Percentiles rank a stretch among this genome's conserved stretches.
phyloP scores from a whole-genome alignment of 352 stramenopile genomes.

The Elongisporangium senticosum region DNA sequence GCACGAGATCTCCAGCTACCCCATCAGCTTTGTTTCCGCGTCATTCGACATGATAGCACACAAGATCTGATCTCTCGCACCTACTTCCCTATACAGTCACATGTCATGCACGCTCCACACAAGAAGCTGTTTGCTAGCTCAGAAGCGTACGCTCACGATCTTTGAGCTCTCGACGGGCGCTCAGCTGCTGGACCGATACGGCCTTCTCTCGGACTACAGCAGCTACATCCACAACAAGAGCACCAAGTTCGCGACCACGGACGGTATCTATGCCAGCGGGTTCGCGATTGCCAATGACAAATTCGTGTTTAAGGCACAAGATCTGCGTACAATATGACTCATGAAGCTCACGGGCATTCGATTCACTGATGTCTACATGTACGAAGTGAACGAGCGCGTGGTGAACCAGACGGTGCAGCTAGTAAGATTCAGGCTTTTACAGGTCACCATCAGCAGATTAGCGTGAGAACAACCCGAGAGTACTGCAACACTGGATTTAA shows the following conservation, averaged over 20 bases:
- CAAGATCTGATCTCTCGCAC: too few species aligned
- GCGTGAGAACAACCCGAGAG: too few species aligned
- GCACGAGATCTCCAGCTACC: background rate
- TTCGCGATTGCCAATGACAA: slow-evolving; percentile 14
- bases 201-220: slow-evolving; percentile 8
- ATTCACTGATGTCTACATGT: too few species aligned
- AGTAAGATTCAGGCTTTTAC: too few species aligned
- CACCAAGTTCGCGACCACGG: slow-evolving; percentile 15
- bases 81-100: too few species aligned
- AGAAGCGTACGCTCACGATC: background rate
- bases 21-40: background rate
- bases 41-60: background rate
- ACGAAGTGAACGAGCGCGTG: too few species aligned
- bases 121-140: too few species aligned
- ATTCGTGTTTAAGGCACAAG: slow-evolving; percentile 10
- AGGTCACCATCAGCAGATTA: too few species aligned
- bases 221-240: slow-evolving; percentile 11
- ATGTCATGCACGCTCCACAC: too few species aligned
- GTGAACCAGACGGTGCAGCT: too few species aligned
- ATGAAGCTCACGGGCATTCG: too few species aligned
- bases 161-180: background rate
- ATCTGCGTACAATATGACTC: slow-evolving; percentile 4
- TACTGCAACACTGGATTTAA: too few species aligned
- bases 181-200: background rate
- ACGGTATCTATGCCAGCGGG: slow-evolving; percentile 14